phyloP scores from a whole-genome alignment of 257 asterid genomes.

The Leonotis leonurus region DNA sequence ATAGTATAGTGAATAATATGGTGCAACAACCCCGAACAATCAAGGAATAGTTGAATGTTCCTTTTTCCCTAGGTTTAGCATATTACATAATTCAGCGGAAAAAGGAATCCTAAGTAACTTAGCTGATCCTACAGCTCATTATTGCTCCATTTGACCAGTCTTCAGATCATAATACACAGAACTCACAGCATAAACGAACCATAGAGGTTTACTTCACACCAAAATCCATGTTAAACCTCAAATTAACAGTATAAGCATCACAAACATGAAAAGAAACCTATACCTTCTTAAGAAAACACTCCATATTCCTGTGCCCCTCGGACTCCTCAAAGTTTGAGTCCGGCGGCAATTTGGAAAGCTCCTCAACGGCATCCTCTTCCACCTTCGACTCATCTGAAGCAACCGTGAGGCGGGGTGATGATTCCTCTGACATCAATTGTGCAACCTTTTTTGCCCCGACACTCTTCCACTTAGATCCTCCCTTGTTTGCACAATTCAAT shows the following conservation, averaged over 20 bases:
- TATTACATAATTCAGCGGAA: neutral
- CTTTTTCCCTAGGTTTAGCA: neutral
- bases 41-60: neutral
- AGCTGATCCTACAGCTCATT: neutral
- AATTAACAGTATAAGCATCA: neutral
- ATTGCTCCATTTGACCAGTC: neutral
- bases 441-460: conserved; percentile 42
- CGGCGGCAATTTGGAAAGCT: neutral
- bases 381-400: conserved; percentile 12
- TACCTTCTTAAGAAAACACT: conserved; percentile 66
- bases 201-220: neutral
- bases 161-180: conserved; percentile 1
- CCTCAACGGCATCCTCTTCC: neutral
- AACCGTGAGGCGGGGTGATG: conserved; percentile 37
- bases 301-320: conserved; percentile 42
- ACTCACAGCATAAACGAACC: neutral
- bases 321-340: conserved; percentile 16
- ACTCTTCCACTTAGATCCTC: conserved; percentile 23
- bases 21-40: neutral
- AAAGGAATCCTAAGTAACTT: neutral
- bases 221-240: neutral
- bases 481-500: conserved; percentile 10
- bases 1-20: neutral
- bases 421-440: conserved; percentile 38
- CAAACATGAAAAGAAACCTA: neutral